phyloP scores from a whole-genome alignment of 495 filamentous ascomycete species.

The Staphylotrichum longicolle region DNA sequence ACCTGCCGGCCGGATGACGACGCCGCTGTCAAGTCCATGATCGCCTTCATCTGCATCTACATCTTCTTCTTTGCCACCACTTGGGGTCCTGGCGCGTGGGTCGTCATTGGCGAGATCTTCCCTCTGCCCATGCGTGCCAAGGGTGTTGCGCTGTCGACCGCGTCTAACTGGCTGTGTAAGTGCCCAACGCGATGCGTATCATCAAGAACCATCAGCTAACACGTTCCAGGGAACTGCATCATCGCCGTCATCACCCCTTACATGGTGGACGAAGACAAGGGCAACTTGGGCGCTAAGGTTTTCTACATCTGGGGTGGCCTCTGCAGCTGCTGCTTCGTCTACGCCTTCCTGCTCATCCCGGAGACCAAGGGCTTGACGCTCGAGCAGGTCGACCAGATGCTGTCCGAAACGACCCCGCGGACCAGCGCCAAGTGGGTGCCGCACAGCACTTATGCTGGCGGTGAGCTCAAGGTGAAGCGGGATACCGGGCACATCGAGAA shows the following conservation, averaged over 20 bases:
- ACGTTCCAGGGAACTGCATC: conserved; percentile 57
- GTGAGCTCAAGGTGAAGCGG: conserved; percentile 27
- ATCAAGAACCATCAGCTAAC: neutral
- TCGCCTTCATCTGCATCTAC: conserved; percentile 79
- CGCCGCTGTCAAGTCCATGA: conserved; percentile 58
- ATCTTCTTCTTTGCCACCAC: conserved; percentile 79
- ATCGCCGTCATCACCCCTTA: conserved; percentile 74
- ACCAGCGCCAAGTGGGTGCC: conserved; percentile 68
- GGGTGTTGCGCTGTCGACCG: conserved; percentile 74
- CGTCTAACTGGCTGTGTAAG: conserved; percentile 65
- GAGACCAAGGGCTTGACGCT: conserved; percentile 88
- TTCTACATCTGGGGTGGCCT: conserved; percentile 77
- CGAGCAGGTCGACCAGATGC: conserved; percentile 86
- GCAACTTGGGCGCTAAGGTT: conserved; percentile 67
- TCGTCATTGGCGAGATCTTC: conserved; percentile 84
- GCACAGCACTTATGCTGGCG: conserved; percentile 61
- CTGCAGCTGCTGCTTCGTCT: conserved; percentile 62
- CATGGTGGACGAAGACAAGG: conserved; percentile 68
- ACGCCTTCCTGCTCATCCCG: conserved; percentile 73
- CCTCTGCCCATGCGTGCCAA: conserved; percentile 77
- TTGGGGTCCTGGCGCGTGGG: conserved; percentile 78
- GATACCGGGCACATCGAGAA: conserved; percentile 27
- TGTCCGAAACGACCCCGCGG: conserved; percentile 71
- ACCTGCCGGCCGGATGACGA: conserved; percentile 52
- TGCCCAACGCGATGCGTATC: neutral